Percentiles rank a stretch among this genome's conserved stretches.
Evolutionary conservation across 2,329 filamentous ascomycete genomes (phyloP).

Genomic region (Exophiala sp.): DNA sequence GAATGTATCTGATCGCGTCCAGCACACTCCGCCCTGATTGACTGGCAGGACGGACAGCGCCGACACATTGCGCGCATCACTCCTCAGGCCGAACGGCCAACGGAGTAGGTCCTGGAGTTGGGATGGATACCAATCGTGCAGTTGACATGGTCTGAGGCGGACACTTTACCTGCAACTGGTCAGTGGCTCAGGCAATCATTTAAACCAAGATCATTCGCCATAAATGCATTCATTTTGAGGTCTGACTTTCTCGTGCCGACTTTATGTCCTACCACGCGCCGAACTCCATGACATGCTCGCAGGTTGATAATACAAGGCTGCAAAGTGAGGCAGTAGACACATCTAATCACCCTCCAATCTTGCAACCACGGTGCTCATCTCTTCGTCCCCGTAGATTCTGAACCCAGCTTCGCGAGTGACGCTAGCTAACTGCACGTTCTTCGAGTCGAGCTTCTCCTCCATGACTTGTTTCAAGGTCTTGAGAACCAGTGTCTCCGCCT

Average conservation of each 20-base stretch:
- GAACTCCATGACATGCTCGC: conserved; percentile 23
- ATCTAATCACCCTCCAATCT: conserved; percentile 51
- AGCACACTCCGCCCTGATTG: conserved; percentile 48
- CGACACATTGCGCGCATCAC: conserved; percentile 53
- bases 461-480: conserved; percentile 99
- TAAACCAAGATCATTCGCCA: too few species aligned
- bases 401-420: conserved; percentile 98
- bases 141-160: too few species aligned
- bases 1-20: conserved; percentile 37
- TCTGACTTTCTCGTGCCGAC: neutral
- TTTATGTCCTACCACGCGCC: conserved; percentile 12
- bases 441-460: conserved; percentile 98
- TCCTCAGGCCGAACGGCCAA: conserved; percentile 50
- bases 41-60: conserved; percentile 52
- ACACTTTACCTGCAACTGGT: conserved; percentile 2
- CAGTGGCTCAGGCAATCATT: neutral
- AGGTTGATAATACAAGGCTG: neutral
- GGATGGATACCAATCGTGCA: neutral
- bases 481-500: conserved; percentile 90
- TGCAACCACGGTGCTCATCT: conserved; percentile 91
- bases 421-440: conserved; percentile 97
- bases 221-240: conserved; percentile 9
- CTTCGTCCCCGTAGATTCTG: conserved; percentile 95
- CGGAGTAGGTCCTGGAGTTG: conserved; percentile 32
- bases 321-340: neutral